Percentiles rank a stretch among this genome's conserved stretches.
Conservation (phyloP, 495 filamentous ascomycete genomes). For the Patellaria atrata region DNA sequence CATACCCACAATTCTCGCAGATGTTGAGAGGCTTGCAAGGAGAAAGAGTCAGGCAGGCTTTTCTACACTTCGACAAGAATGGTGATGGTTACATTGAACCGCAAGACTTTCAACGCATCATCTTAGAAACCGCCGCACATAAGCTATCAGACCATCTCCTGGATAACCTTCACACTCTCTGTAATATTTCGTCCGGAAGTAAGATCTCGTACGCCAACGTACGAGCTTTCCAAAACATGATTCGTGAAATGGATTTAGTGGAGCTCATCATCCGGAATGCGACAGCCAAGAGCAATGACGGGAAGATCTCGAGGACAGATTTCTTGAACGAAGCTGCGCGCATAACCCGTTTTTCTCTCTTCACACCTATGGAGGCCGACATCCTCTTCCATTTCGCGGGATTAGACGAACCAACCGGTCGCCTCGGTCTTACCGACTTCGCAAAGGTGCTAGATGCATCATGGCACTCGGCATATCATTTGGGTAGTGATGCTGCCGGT, state of each 20-base stretch:
- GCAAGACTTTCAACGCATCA: constrained; percentile 91
- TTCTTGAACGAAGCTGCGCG: constrained; percentile 90
- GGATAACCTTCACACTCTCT: constrained; percentile 83
- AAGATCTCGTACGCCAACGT: constrained; percentile 98
- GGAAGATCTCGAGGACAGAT: constrained; percentile 83
- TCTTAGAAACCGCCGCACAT: constrained; percentile 81
- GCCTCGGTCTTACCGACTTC: constrained; percentile 74
- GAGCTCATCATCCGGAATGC: constrained; percentile 83
- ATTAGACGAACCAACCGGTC: constrained; percentile 71
- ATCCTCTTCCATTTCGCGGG: constrained; percentile 98
- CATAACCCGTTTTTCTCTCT: constrained; percentile 80
- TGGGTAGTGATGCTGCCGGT: constrained; percentile 29
- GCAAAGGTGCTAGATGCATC: constrained; percentile 86
- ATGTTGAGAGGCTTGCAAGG: constrained; percentile 95
- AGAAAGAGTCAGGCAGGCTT: constrained; percentile 88
- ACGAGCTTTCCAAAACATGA: constrained; percentile 90
- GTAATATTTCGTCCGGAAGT: constrained; percentile 81
- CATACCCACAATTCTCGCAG: constrained; percentile 94
- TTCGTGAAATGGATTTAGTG: constrained; percentile 93
- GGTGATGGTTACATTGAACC: constrained; percentile 96
- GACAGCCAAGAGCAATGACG: constrained; percentile 66
- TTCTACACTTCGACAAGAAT: constrained; percentile 80
- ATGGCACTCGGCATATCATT: constrained; percentile 53
- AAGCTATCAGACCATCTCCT: constrained; percentile 95
- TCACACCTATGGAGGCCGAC: constrained; percentile 97